Base-by-base conservation (phyloP, 2,329 filamentous ascomycete species). In the Fusarium vanettenii region DNA sequence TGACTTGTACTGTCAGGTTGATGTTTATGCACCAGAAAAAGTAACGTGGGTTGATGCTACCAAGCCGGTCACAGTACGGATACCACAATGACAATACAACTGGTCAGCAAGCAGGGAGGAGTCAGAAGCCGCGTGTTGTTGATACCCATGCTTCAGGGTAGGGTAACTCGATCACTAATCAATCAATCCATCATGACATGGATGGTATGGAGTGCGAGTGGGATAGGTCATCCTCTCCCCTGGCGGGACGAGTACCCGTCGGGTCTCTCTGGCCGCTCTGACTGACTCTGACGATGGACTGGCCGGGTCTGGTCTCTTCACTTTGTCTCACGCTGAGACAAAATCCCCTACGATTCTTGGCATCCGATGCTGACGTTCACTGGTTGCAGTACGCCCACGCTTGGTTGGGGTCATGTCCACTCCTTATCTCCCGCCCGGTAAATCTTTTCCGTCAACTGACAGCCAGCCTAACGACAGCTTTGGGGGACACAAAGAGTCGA, bases 401-500 rank as follows among this genome's bases (percentile, higher is more conserved):
- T 35, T n/a, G 55, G 39, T 25, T 45, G 41, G 52, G 39, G 50
- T 57, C 31, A 33, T 48, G 52, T 13, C 37, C 63, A 64, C 61
- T 25, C 27, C 39, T 64, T 62, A 70, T 63, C 66, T 64, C 56
- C 37, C 25, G n/a, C 22, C 45, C 73, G 73, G 73, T 60, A 60
- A 75, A 73, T 41, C 41, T 73, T 71, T 75, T 67, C 73, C 73
- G 66, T 25, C 39, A 31, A 39, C 20, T 41, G n/a, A 41, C 41
- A n/a, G 33, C 37, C 22, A 45, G 59, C 50, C 33, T 64, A 22
- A 56, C 31, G 62, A 22, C 37, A 52, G 65, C 48, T 61, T 65
- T 48, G 45, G 45, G 45, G 43, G 29, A 27, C 65, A 20, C 59
- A 22, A 22, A 31, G 13, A 50, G 43, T 60, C 48, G 56, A 61